Evolutionary conservation across 306 rosid genomes (phyloP).

Genomic region (Acacia confusa): DNA sequence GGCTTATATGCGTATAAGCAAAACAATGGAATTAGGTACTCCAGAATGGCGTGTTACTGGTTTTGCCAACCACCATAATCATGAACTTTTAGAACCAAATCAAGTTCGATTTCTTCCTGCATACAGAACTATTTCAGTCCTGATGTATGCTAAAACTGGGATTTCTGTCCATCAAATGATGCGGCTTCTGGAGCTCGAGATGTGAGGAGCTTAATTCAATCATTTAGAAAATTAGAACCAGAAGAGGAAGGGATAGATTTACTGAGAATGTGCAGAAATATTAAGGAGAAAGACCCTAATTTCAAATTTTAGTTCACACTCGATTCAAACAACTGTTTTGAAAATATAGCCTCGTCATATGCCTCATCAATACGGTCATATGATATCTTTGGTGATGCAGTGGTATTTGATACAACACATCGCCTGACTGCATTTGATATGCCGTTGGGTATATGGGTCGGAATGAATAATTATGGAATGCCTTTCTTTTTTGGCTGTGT

Average conservation of each 20-base stretch:
- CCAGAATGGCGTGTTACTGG: conserved; percentile 97
- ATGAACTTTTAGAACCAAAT: conserved; percentile 85
- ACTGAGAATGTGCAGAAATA: conserved; percentile 83
- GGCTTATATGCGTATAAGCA: conserved; percentile 93
- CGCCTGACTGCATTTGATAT: conserved; percentile 88
- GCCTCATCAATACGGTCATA: conserved; percentile 83
- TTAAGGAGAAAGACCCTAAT: conserved; percentile 85
- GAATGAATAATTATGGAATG: conserved; percentile 95
- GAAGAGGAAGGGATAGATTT: conserved; percentile 89
- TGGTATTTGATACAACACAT: conserved; percentile 92
- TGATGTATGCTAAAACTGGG: conserved; percentile 95
- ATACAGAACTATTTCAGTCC: conserved; percentile 85
- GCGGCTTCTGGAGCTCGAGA: conserved; percentile 97
- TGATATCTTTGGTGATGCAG: conserved; percentile 87
- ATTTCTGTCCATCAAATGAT: conserved; percentile 98
- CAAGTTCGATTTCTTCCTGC: conserved; percentile 99
- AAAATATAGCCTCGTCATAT: conserved; percentile 93
- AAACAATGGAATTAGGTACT: conserved; percentile 75
- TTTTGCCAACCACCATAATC: conserved; percentile 92
- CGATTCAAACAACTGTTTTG: conserved; percentile 70
- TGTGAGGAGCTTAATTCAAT: conserved; percentile 85
- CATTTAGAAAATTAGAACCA: conserved; percentile 84
- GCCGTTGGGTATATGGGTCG: conserved; percentile 97
- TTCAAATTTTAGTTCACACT: conserved; percentile 85
- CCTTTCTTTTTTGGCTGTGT: conserved; percentile 95